Conservation (phyloP, 129 eudicot species). For the Deinandra increscens region DNA sequence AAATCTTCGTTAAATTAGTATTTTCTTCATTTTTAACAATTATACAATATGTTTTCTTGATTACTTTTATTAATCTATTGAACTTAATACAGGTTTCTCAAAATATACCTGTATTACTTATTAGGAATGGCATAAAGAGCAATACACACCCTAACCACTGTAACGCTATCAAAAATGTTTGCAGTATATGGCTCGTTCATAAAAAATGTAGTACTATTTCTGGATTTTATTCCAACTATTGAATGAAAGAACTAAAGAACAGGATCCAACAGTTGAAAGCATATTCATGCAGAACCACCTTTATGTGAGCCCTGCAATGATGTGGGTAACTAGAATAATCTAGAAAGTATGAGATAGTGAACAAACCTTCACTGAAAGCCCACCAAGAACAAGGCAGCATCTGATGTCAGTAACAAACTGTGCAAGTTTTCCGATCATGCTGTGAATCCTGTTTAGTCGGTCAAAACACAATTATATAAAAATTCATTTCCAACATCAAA, state of each 20-base stretch:
- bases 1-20: background rate
- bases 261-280: background rate
- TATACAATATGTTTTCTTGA: background rate
- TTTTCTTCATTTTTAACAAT: background rate
- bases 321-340: background rate
- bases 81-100: background rate
- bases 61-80: background rate
- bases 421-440: constrained; percentile 88
- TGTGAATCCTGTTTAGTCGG: constrained; percentile 66
- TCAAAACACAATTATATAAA: constrained; percentile 20
- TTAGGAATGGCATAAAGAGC: background rate
- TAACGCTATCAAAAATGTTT: background rate
- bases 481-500: background rate
- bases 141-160: background rate
- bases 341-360: constrained; percentile 5
- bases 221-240: background rate
- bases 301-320: background rate
- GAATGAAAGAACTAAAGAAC: background rate
- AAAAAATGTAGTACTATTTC: background rate
- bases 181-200: background rate
- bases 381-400: constrained; percentile 87
- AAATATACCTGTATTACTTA: background rate
- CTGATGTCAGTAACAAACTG: constrained; percentile 77
- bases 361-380: constrained; percentile 79
- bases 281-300: background rate